Evolutionary conservation across 352 stramenopile genomes (phyloP).

Genomic region (Thraustotheca clavata): DNA sequence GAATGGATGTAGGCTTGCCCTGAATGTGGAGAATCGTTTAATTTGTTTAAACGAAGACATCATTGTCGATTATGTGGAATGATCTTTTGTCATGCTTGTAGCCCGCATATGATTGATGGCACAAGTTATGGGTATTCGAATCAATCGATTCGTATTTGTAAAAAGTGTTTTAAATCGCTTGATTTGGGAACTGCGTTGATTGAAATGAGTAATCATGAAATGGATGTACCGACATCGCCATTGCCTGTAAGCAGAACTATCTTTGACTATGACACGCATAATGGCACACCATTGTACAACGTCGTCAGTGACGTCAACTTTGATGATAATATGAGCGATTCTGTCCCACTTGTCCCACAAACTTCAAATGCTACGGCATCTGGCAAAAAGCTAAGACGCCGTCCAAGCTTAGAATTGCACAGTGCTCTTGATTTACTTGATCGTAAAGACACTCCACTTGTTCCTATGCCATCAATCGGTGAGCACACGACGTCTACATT

Average conservation of each 20-base stretch:
- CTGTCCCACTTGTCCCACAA: background rate
- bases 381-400: constrained; percentile 24
- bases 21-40: constrained; percentile 68
- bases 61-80: constrained; percentile 80
- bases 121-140: constrained; percentile 40
- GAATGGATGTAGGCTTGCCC: constrained; percentile 50
- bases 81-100: constrained; percentile 83
- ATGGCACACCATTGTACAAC: background rate
- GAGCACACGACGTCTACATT: constrained; percentile 21
- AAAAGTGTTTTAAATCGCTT: constrained; percentile 39
- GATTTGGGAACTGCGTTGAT: constrained; percentile 21
- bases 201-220: constrained; percentile 20
- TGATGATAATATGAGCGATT: constrained; percentile 24
- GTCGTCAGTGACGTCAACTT: background rate
- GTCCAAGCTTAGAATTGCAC: constrained; percentile 56
- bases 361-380: background rate
- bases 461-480: constrained; percentile 5
- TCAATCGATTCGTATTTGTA: constrained; percentile 57
- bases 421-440: constrained; percentile 55
- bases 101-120: constrained; percentile 64
- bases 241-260: constrained; percentile 15
- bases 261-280: background rate
- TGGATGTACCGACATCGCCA: constrained; percentile 24
- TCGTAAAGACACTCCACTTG: constrained; percentile 27
- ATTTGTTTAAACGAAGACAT: constrained; percentile 74